Evolutionary conservation across 805 yeast genomes (phyloP).

Genomic region (Kazachstania viticola): DNA sequence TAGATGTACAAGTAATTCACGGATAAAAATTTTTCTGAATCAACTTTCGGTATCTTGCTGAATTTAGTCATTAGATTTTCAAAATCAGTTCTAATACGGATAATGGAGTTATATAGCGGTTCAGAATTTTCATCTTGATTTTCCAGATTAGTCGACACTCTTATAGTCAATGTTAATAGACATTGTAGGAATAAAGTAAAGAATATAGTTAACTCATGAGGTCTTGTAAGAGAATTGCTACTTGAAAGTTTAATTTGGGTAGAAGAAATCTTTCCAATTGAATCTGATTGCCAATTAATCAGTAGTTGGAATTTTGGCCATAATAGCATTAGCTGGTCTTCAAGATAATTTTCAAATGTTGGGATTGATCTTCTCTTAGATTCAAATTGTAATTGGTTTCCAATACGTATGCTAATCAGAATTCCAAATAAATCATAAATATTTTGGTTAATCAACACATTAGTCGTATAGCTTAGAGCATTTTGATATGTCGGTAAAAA

Average conservation of each 20-base stretch:
- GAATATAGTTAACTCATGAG: conserved; percentile 64
- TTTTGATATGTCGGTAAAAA: conserved; percentile 42
- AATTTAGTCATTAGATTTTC: conserved; percentile 69
- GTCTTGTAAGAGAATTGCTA: conserved; percentile 28
- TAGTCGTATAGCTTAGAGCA: conserved; percentile 40
- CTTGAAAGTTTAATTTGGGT: conserved; percentile 11
- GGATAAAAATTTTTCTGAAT: conserved; percentile 55
- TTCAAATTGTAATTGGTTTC: conserved; percentile 52
- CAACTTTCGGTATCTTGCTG: conserved; percentile 39
- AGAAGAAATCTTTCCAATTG: conserved; percentile 42
- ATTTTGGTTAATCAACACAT: conserved; percentile 17
- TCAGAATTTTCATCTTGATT: conserved; percentile 30
- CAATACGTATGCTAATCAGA: conserved; percentile 58
- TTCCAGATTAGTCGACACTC: conserved; percentile 10
- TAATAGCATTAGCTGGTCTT: conserved; percentile 49
- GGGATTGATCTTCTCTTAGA: conserved; percentile 63
- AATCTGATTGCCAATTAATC: conserved; percentile 67
- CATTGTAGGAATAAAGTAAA: conserved; percentile 66
- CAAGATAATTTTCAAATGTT: conserved; percentile 52
- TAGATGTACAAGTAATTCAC: conserved; percentile 34
- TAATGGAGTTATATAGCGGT: conserved; percentile 61
- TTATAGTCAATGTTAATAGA: conserved; percentile 43
- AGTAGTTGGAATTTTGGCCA: conserved; percentile 84
- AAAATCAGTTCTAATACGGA: conserved; percentile 63
- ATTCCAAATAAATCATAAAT: conserved; percentile 71